Conservation (phyloP, 1,139 yeast genomes). For the Ogataea hybrid region DNA sequence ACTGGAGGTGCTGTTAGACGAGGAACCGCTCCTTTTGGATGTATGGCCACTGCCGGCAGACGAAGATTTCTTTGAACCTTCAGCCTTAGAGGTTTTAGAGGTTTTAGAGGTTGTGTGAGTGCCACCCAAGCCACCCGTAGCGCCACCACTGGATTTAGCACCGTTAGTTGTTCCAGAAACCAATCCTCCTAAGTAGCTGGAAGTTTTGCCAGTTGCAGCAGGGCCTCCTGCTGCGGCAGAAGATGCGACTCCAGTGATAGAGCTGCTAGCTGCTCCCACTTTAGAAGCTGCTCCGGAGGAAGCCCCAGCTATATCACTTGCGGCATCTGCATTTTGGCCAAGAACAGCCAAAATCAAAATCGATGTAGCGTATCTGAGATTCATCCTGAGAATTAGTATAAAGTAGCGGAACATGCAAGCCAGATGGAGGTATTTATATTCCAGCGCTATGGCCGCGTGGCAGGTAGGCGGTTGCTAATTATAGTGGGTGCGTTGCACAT, state of each 20-base stretch:
- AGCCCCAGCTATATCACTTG: constrained; percentile 24
- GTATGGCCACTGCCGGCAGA: background rate
- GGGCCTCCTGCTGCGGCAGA: too few species aligned
- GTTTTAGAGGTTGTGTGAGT: constrained; percentile 1
- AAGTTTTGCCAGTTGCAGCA: too few species aligned
- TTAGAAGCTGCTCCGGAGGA: constrained; percentile 23
- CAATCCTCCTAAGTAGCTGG: too few species aligned
- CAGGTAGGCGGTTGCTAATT: background rate
- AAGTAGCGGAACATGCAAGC: background rate
- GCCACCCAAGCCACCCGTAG: constrained; percentile 2
- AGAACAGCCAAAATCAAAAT: constrained; percentile 21
- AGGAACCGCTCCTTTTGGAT: background rate
- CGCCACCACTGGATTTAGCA: background rate
- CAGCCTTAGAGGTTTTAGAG: constrained; percentile 1
- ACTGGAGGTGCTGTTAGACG: background rate
- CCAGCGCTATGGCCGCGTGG: background rate
- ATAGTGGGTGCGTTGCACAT: constrained; percentile 1
- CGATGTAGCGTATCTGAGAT: constrained; percentile 15
- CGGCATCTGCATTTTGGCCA: constrained; percentile 14
- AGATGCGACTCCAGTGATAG: constrained; percentile 11
- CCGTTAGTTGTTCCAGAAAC: constrained; percentile 4
- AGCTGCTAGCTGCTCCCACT: constrained; percentile 6
- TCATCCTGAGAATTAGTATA: constrained; percentile 14
- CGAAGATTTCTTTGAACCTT: background rate
- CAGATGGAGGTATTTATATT: background rate